Evolutionary conservation across 306 rosid species (phyloP), one percentile per base, ranked within the genome.

Genomic region (Casuarina glauca): DNA sequence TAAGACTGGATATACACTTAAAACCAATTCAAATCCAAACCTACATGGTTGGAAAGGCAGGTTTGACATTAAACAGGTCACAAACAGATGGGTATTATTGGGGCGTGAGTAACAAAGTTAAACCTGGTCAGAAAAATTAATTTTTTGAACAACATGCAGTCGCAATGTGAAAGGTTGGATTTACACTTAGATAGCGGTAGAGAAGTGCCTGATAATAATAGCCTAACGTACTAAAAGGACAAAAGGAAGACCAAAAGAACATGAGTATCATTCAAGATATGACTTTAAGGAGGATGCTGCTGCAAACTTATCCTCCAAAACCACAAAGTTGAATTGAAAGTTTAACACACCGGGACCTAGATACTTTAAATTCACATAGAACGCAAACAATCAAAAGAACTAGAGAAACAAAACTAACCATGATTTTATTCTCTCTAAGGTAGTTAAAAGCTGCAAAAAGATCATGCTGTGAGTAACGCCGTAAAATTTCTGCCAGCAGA

Each of bases 391-490:
- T n/a, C 69, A 49, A 69, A n/a, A 62, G 63, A 49, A 75, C 52
- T 63, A 78, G 49, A 74, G 78, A 80, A 69, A 69, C 58, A 63
- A 43, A 26, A 78, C 70, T 81, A 86, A 95, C 98, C 96, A 95
- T 92, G 79, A 87, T 79, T 81, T 84, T 95, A 80, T 78, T 89
- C 68, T 92, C 97, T 82, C 91, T 87, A 41, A 95, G 97, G 87
- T 88, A 91, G 91, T 89, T 93, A 81, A 95, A 95, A 82, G 97
- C 98, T 61, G 98, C 91, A 87, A 83, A 88, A 43, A 93, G 93
- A 80, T 95, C 97, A 91, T 87, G 96, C 84, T 92, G 97, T 57
- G 97, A 92, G 79, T 95, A 95, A 73, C 88, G 91, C 89, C 97
- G 88, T 69, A 92, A 85, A 85, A 91, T 84, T 76, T 90, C 89